Conservation (phyloP, 495 filamentous ascomycete genomes). For the Hypoxylon fragiforme region DNA sequence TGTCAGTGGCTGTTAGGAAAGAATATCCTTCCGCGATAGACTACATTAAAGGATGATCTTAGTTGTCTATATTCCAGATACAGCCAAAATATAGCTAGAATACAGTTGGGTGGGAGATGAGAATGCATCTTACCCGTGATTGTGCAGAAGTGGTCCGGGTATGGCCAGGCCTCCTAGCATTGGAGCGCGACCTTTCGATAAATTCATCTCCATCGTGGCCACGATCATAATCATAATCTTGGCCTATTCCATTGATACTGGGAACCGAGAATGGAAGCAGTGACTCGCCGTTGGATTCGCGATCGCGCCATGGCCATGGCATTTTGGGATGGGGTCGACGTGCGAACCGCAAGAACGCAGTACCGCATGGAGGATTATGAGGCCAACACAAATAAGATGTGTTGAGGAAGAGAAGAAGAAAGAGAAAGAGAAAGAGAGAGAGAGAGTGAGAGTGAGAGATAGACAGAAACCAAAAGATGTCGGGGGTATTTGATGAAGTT, state of each 20-base stretch:
- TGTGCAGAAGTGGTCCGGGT: conserved; percentile 50
- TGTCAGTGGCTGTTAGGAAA: conserved; percentile 70
- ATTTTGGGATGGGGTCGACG: conserved; percentile 33
- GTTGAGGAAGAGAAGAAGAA: too few species aligned
- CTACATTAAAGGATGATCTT: conserved; percentile 30
- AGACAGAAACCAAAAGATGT: neutral
- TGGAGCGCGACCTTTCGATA: conserved; percentile 39
- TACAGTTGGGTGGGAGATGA: too few species aligned
- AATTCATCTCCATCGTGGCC: conserved; percentile 27
- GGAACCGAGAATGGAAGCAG: conserved; percentile 43
- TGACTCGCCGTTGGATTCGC: conserved; percentile 40
- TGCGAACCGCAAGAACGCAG: conserved; percentile 25
- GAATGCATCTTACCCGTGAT: conserved; percentile 49
- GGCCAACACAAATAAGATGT: too few species aligned
- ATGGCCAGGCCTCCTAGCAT: conserved; percentile 38
- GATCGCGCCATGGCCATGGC: conserved; percentile 45
- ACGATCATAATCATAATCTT: conserved; percentile 37
- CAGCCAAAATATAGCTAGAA: neutral
- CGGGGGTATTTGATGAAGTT: conserved; percentile 9
- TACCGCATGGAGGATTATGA: conserved; percentile 32
- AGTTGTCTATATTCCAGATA: conserved; percentile 1
- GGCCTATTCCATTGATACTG: conserved; percentile 36
- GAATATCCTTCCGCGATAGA: conserved; percentile 56
- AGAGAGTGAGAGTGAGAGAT: too few species aligned
- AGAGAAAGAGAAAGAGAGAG: too few species aligned